Conservation (phyloP, 1,139 yeast genomes). For the Blastobotrys serpentis region DNA sequence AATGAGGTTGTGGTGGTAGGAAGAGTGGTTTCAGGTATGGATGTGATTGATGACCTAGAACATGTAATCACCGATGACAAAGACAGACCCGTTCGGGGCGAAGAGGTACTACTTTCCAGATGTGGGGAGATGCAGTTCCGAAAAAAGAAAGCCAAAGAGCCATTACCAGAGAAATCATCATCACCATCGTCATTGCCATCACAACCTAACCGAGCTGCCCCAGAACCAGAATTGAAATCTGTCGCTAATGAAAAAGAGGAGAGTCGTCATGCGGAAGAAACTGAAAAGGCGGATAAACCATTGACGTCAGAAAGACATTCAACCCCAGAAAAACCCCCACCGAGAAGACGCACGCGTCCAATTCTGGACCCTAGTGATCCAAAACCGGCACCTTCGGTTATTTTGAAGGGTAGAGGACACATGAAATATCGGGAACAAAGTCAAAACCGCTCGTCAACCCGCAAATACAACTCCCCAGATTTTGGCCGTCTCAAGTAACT, state of each 20-base stretch:
- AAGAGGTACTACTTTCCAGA: slow-evolving; percentile 51
- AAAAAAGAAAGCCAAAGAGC: slow-evolving; percentile 13
- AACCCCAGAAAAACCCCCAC: neutral
- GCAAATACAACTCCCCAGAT: slow-evolving; percentile 6
- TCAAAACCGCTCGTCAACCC: neutral
- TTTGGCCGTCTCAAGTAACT: slow-evolving; percentile 1
- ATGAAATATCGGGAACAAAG: slow-evolving; percentile 31
- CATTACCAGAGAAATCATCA: too few species aligned
- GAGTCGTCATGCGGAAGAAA: slow-evolving; percentile 6
- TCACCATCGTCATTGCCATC: too few species aligned
- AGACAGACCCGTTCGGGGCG: slow-evolving; percentile 42
- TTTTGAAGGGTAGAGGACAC: slow-evolving; percentile 35
- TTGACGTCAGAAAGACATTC: neutral
- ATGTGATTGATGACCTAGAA: slow-evolving; percentile 48
- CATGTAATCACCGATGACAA: slow-evolving; percentile 33
- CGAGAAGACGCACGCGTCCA: neutral
- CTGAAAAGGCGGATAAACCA: neutral
- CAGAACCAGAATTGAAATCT: neutral
- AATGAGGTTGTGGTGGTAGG: slow-evolving; percentile 76
- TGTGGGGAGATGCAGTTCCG: slow-evolving; percentile 52
- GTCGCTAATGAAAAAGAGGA: neutral
- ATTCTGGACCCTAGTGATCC: slow-evolving; percentile 1
- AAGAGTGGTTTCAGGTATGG: slow-evolving; percentile 58
- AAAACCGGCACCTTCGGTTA: slow-evolving; percentile 12
- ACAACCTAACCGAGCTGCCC: too few species aligned